Percentiles rank a stretch among this genome's conserved stretches.
These are phyloP conservation scores for Daldinia loculata DNA, from an alignment of 495 filamentous ascomycete species.

Conservation along the genomic window DNA sequence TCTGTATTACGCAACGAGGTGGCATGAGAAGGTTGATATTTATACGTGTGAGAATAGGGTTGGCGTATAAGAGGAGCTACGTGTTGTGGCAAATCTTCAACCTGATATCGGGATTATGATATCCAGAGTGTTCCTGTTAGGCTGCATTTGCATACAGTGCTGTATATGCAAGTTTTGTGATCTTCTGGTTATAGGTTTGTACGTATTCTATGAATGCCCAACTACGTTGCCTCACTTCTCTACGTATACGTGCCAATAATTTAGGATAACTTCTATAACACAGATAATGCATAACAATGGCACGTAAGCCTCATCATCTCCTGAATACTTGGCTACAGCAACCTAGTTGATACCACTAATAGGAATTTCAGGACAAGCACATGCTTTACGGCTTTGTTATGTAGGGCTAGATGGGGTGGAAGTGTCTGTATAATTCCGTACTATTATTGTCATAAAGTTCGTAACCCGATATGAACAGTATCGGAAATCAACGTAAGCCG, in stretches of 20 bases:
- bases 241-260: background rate
- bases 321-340: background rate
- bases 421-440: background rate
- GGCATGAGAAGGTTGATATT: background rate
- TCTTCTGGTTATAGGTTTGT: background rate
- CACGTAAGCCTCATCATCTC: background rate
- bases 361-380: background rate
- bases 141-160: background rate
- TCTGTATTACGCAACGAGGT: conserved; percentile 4
- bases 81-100: background rate
- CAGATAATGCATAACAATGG: background rate
- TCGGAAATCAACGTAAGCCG: background rate
- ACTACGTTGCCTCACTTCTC: background rate
- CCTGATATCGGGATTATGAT: background rate
- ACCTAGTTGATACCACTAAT: background rate
- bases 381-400: background rate
- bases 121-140: background rate
- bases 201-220: background rate
- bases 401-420: background rate
- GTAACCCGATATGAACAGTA: background rate
- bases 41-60: background rate
- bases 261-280: background rate
- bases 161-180: background rate
- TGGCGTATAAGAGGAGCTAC: background rate
- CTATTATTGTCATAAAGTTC: background rate